Conservation (phyloP, 345 rosid species). For the Syzygium grande region DNA sequence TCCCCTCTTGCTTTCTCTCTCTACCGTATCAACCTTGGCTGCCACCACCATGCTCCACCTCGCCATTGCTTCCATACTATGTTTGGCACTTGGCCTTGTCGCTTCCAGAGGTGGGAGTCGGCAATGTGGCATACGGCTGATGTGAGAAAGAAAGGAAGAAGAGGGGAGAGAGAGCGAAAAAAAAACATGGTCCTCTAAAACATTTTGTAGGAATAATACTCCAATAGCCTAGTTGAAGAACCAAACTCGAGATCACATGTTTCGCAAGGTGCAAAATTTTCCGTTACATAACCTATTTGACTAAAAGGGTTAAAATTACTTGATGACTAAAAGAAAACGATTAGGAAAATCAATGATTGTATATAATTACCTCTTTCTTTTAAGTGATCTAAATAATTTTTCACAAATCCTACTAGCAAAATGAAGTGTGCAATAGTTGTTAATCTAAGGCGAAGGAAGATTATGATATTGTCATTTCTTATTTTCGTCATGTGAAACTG, state of each 20-base stretch:
- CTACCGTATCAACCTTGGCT: neutral
- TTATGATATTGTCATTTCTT: neutral
- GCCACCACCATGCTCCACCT: neutral
- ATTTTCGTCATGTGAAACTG: neutral
- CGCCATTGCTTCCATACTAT: neutral
- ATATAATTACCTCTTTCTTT: neutral
- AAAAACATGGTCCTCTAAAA: neutral
- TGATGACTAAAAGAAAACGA: neutral
- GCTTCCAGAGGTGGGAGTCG: neutral
- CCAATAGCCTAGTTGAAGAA: neutral
- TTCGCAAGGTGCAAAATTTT: neutral
- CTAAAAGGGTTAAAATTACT: neutral
- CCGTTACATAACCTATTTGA: neutral
- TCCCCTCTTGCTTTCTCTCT: neutral
- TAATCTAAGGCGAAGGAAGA: neutral
- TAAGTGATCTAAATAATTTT: neutral
- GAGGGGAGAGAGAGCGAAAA: neutral
- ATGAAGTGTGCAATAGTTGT: neutral
- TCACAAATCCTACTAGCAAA: neutral
- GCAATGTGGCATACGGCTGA: neutral
- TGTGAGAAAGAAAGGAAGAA: neutral
- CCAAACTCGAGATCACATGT: neutral
- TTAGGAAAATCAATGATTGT: neutral
- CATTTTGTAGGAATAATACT: neutral
- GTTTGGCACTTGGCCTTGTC: neutral